phyloP scores from a whole-genome alignment of 164 flowering plant genomes.

The Vitis rotundifolia region DNA sequence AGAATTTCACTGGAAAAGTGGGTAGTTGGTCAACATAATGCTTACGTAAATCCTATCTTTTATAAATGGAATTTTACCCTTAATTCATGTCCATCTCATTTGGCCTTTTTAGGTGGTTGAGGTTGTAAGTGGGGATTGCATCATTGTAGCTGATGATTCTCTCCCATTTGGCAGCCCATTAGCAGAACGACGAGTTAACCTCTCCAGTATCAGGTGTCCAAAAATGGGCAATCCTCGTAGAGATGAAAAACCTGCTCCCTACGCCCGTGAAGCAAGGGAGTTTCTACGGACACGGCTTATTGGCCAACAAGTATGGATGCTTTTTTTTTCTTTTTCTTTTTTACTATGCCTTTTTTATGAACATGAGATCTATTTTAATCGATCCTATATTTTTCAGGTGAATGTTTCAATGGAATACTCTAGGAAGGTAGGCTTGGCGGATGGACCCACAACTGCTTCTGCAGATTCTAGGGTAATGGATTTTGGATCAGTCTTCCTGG shows the following conservation, averaged over 20 bases:
- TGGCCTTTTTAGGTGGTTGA: constrained; percentile 73
- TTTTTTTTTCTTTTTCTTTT: not conserved
- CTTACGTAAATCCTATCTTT: not conserved
- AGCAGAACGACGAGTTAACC: constrained; percentile 91
- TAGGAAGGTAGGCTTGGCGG: constrained; percentile 66
- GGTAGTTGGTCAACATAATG: not conserved
- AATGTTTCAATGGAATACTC: constrained; percentile 94
- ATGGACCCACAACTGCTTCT: constrained; percentile 52
- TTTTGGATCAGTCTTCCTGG: constrained; percentile 90
- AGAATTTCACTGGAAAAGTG: constrained; percentile 93
- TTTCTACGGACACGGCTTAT: constrained; percentile 81
- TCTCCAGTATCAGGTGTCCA: constrained; percentile 91
- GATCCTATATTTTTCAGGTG: constrained; percentile 48
- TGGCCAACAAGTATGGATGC: constrained; percentile 66
- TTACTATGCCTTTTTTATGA: not conserved
- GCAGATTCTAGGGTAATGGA: constrained; percentile 89
- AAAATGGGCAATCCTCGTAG: constrained; percentile 89
- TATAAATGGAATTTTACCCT: not conserved
- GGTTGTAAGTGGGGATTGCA: constrained; percentile 97
- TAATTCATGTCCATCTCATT: not conserved
- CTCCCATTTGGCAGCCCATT: constrained; percentile 82
- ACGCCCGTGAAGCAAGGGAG: constrained; percentile 95
- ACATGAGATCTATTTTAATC: not conserved
- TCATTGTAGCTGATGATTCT: constrained; percentile 93
- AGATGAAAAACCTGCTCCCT: constrained; percentile 80